phyloP scores from a whole-genome alignment of 768 basidiomycete species.

The Postia placenta region DNA sequence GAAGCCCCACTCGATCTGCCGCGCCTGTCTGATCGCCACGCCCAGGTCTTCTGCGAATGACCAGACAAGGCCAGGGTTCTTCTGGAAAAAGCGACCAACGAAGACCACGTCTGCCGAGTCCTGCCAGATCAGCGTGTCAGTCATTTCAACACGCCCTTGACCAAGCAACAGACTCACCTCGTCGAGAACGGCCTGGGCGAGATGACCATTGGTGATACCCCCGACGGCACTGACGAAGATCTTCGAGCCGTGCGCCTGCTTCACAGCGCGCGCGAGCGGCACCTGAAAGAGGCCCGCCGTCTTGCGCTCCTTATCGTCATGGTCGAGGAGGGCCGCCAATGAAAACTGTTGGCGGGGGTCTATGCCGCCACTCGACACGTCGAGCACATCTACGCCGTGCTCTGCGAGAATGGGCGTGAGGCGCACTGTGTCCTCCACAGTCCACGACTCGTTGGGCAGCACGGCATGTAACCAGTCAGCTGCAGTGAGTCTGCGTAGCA shows the following conservation, averaged over 20 bases:
- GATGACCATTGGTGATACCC: slow-evolving; percentile 43
- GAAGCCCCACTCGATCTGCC: slow-evolving; percentile 55
- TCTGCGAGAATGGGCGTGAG: slow-evolving; percentile 52
- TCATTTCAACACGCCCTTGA: no score
- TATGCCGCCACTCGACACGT: slow-evolving; percentile 64
- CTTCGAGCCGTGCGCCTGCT: slow-evolving; percentile 35
- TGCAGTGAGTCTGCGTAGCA: slow-evolving; percentile 46
- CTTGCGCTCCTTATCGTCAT: no score
- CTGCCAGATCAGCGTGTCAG: no score
- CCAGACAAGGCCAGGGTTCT: slow-evolving; percentile 47
- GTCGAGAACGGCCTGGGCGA: slow-evolving; percentile 56
- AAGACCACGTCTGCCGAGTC: slow-evolving; percentile 50
- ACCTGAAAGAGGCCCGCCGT: slow-evolving; percentile 11
- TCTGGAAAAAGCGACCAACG: slow-evolving; percentile 43
- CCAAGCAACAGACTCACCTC: slow-evolving; percentile 27
- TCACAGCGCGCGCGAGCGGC: slow-evolving; percentile 25
- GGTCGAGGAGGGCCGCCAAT: background rate
- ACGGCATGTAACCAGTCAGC: slow-evolving; percentile 67
- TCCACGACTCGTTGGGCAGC: slow-evolving; percentile 60
- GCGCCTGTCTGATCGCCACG: slow-evolving; percentile 39
- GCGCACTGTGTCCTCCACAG: slow-evolving; percentile 56
- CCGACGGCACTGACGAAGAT: slow-evolving; percentile 49
- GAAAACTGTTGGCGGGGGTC: slow-evolving; percentile 34
- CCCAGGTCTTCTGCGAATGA: slow-evolving; percentile 51
- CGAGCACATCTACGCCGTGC: slow-evolving; percentile 69